Base-by-base conservation (phyloP, 176 grass and related monocot species). In the Oryza nivara region DNA sequence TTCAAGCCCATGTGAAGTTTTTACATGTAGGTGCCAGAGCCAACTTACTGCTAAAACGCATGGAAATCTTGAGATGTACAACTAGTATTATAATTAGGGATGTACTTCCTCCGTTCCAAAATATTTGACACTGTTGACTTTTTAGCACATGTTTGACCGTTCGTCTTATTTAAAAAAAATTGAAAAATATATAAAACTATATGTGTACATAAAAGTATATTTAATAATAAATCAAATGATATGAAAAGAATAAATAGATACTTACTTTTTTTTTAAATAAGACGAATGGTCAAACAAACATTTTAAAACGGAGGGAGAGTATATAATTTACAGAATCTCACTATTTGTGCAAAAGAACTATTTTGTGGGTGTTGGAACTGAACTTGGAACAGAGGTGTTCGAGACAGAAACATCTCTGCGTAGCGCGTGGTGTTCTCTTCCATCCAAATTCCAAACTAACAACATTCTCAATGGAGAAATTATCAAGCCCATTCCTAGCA, bases 1-100 rank as follows among this genome's bases (percentile, higher is more conserved):
- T 97, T 94, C 86, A 94, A 88, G 67, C 86, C 86, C 11, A 67
- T 86, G 79, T 85, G 65, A 90, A 79, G 0, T 1, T 5, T 30
- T 6, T 5, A 13, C 28, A 22, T 22, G 2, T 63, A 11, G 20
- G 7, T 20, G 58, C 58, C 58, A 65, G 8, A 38, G 51, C 19
- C 79, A 70, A 52, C 25, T 46, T 46, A 46, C 25, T 30, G 15
- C 30, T 5, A 60, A 41, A 60, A 60, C 20, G 3, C 22, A 17
- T 63, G 36, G 8, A 2, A 43, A 17, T 79, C 25, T 14, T 32
- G 15, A 16, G 11, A 35, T 67, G 2, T 52, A 15, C 61, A 54
- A 9, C 17, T 8, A 58, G 54, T 40, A 20, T 58, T 58, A 20
- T 8, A 58, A 20, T 20, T 58, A 20, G 54, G 16, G 49, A 52